phyloP scores from a whole-genome alignment of 768 basidiomycete genomes.

The Boletus rex-veris region DNA sequence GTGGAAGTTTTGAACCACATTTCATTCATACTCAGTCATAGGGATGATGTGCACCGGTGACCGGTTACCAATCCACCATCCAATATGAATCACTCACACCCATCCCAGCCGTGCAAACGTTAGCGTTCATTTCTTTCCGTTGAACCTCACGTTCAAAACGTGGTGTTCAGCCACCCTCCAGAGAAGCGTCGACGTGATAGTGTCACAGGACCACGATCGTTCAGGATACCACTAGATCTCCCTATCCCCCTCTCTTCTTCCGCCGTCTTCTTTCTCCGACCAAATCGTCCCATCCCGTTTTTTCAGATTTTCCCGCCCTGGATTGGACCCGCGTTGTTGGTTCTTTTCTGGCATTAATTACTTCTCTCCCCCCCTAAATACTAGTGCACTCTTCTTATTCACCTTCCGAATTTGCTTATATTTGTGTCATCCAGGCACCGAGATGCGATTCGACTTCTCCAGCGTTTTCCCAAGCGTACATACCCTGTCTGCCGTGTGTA shows the following conservation, averaged over 20 bases:
- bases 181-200: neutral
- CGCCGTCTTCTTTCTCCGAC: neutral
- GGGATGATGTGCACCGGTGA: neutral
- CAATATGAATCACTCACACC: neutral
- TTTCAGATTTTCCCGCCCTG: neutral
- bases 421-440: conserved; percentile 15
- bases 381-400: neutral
- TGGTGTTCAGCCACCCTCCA: neutral
- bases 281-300: neutral
- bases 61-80: neutral
- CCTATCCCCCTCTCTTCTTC: neutral
- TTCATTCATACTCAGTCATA: neutral
- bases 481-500: neutral
- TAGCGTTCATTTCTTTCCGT: neutral
- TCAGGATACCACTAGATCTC: neutral
- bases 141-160: conserved; percentile 1
- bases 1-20: conserved; percentile 5
- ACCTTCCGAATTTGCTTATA: conserved; percentile 10
- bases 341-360: conserved; percentile 2
- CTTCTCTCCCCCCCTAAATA: neutral
- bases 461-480: conserved; percentile 2
- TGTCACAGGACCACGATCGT: neutral
- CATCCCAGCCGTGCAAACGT: neutral
- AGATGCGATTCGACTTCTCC: conserved; percentile 3
- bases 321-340: neutral